phyloP scores from a whole-genome alignment of 2,329 filamentous ascomycete species.

The Sporothrix brasiliensis region DNA sequence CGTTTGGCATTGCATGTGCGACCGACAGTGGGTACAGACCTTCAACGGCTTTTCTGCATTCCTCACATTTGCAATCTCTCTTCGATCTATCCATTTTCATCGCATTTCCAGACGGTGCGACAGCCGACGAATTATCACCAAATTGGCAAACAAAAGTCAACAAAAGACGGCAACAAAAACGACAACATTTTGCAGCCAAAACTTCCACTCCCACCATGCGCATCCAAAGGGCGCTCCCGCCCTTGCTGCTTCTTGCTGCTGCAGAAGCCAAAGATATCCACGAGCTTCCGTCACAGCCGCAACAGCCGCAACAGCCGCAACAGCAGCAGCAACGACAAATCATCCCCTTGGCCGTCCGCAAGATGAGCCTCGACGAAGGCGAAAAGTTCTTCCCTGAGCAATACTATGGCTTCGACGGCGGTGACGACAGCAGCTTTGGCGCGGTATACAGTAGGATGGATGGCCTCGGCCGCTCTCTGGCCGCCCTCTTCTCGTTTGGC shows the following conservation, averaged over 20 bases:
- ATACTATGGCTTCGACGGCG: constrained; percentile 51
- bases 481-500: constrained; percentile 30
- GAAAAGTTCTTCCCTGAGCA: constrained; percentile 76
- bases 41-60: constrained; percentile 23
- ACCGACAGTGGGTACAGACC: constrained; percentile 11
- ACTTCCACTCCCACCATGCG: constrained; percentile 23
- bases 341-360: constrained; percentile 66
- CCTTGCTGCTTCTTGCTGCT: constrained; percentile 52
- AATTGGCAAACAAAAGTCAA: background rate
- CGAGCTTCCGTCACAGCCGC: constrained; percentile 29
- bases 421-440: background rate
- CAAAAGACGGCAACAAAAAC: background rate
- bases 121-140: background rate
- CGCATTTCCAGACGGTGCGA: background rate
- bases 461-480: constrained; percentile 28
- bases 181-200: background rate
- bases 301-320: constrained; percentile 31
- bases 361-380: constrained; percentile 69
- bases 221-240: constrained; percentile 36
- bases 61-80: background rate
- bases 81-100: constrained; percentile 6
- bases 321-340: constrained; percentile 28
- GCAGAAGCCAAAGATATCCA: constrained; percentile 45
- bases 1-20: background rate
- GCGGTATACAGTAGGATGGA: constrained; percentile 1